Evolutionary conservation across 2,329 filamentous ascomycete species (phyloP), one percentile per base, ranked within the genome.

Genomic region (Leptographium lundbergii): DNA sequence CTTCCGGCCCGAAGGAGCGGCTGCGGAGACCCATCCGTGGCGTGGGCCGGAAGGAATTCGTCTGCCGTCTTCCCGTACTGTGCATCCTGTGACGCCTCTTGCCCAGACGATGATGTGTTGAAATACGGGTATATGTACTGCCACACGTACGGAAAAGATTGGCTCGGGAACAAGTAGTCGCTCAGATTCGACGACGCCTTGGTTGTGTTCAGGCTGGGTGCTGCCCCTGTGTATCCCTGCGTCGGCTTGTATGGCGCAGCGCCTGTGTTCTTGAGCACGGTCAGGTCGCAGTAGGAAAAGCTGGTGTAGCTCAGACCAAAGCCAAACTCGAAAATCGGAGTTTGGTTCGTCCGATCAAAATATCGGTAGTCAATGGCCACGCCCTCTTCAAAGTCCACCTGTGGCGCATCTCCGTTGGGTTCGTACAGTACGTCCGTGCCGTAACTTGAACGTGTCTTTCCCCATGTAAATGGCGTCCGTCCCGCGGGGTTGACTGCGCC

Each of bases 391-490:
- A 90, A 95, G 66, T 89, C 81, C 47, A 84, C 74, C 67, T 94
- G 89, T 5, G 88, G 88, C 14, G 84, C 81, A 34, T 67, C 75
- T 14, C 75, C 69, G 55, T 84, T 86, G 34, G 86, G 81, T 67
- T 81, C 69, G 70, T 86, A 86, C 55, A 84, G 70, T n/a, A 91
- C 69, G 55, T 87, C 79, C 9, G 80, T 79, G 45, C 85, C 86
- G 66, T 91, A 94, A 65, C 86, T 82, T 62, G 80, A 77, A 19
- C 78, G 79, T 2, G 81, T 81, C 45, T 78, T 76, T 14, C 87
- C 90, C 78, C 90, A 87, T 4, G 89, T 94, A 71, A 95, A 95
- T 4, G 88, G 86, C 0, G 87, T 81, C 63, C 89, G 87, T 56
- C 82, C 91, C 32, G 82, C 82, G 1, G 89, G 89, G 72, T 90